Percentiles rank a stretch among this genome's conserved stretches.
Evolutionary conservation across 164 flowering plant genomes (phyloP).

Genomic region (Malania oleifera): DNA sequence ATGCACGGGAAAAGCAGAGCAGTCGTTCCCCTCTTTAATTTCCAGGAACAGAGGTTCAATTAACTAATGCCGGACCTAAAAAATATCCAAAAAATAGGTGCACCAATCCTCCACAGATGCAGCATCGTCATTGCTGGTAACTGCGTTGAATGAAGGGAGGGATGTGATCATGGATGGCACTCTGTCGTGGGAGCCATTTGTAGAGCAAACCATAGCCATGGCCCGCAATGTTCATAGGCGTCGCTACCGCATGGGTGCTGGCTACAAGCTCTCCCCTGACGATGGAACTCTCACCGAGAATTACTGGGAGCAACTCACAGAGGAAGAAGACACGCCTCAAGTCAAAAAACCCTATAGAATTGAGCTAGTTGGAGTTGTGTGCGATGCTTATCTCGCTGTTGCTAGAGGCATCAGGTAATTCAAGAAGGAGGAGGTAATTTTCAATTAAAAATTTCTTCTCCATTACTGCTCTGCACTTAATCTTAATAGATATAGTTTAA

Average conservation of each 20-base stretch:
- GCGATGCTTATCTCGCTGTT: constrained; percentile 86
- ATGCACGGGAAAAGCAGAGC: too few relatives aligned
- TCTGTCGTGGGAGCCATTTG: constrained; percentile 85
- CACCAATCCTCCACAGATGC: constrained; percentile 94
- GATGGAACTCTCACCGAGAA: constrained; percentile 70
- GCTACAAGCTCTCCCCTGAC: constrained; percentile 59
- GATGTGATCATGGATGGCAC: constrained; percentile 98
- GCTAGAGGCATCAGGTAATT: constrained; percentile 94
- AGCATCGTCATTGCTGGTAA: constrained; percentile 87
- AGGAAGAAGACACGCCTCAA: constrained; percentile 25
- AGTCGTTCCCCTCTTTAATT: too few relatives aligned
- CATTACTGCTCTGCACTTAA: too few relatives aligned
- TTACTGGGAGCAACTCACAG: constrained; percentile 72
- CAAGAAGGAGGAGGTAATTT: too few relatives aligned
- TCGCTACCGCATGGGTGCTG: constrained; percentile 86
- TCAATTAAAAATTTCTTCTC: too few relatives aligned
- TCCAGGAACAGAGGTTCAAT: too few relatives aligned
- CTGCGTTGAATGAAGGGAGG: constrained; percentile 88
- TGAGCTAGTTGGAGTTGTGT: constrained; percentile 88
- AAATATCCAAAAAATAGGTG: constrained; percentile 38
- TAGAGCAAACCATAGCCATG: constrained; percentile 79
- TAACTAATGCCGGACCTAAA: too few relatives aligned
- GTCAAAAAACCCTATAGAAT: constrained; percentile 71
- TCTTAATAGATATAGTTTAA: too few relatives aligned
- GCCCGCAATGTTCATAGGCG: constrained; percentile 67